Base-by-base conservation (phyloP, 73 alveolate species). In the Paramecium sexaurelia region DNA sequence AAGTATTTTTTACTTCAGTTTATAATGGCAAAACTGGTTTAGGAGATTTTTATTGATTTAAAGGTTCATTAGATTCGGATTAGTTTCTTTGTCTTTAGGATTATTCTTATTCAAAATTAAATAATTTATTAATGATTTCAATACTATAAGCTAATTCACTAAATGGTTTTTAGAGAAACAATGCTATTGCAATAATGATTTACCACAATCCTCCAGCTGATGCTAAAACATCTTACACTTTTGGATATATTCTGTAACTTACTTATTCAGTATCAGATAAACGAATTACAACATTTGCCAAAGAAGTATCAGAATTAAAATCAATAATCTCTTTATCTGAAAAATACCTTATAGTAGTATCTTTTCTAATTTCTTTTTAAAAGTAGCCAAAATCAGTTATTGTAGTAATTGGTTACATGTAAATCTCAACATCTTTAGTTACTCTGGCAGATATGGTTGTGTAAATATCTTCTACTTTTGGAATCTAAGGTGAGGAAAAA, bases 151-250 rank as follows among this genome's bases (percentile, higher is more conserved):
- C 37, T 39, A 75, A 20, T 17, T 75, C 22, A 56, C 75, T 56
- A 27, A 56, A 75, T 1, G 37, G 88, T 37, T 24, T 36, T 19
- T 19, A 75, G 15, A 37, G n/a, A 24, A 75, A 20, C n/a, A 32
- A 20, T 15, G 36, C 35, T 7, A 75, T 17, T 3, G 20, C 37
- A 1, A 75, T 19, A 1, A 32, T 32, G 5, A 20, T 17, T 36
- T 75, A 8, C 88, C 88, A 75, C 8, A 75, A 75, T n/a, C 71
- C 88, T 75, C 88, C 88, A 6, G 45, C 45, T n/a, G 11, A 40
- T 19, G 68, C 88, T 17, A 75, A 29, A 5, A 75, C 67, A 20
- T 36, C 67, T 36, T 32, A 8, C 6, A 75, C 37, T 37, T 75
- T 75, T 75, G 40, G 35, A 36, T 75, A 75, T n/a, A 20, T 75